Evolutionary conservation across 148 eudicot genomes (phyloP).

Genomic region (Persicaria tinctoria): DNA sequence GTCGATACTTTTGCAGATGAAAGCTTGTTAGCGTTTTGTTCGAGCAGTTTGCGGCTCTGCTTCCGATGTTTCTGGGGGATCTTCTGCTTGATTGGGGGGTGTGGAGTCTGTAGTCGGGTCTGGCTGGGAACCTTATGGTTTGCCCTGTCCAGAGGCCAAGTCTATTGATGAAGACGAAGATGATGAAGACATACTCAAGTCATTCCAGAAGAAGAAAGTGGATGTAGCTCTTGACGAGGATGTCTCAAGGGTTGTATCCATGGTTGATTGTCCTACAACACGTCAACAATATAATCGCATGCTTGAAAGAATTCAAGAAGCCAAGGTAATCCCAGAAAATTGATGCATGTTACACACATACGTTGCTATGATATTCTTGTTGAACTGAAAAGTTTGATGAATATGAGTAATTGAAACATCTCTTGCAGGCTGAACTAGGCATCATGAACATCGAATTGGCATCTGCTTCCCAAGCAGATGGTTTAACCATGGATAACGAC

Average conservation of each 20-base stretch:
- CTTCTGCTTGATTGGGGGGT: too few relatives aligned
- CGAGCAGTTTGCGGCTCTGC: too few relatives aligned
- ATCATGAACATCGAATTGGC: not conserved
- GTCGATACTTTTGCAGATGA: too few relatives aligned
- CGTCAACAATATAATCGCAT: conserved; percentile 82
- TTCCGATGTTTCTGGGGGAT: too few relatives aligned
- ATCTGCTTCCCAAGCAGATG: conserved; percentile 9
- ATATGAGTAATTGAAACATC: not conserved
- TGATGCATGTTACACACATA: not conserved
- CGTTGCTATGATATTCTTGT: not conserved
- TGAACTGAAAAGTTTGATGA: not conserved
- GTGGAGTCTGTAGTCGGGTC: too few relatives aligned
- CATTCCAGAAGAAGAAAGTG: conserved; percentile 71
- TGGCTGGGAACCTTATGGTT: too few relatives aligned
- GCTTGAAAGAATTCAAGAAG: conserved; percentile 64
- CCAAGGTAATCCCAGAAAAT: conserved; percentile 44
- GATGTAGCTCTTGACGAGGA: conserved; percentile 77
- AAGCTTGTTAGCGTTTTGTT: too few relatives aligned
- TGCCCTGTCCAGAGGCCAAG: too few relatives aligned
- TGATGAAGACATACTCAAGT: conserved; percentile 60
- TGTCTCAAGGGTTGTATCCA: conserved; percentile 67
- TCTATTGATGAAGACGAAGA: conserved; percentile 50
- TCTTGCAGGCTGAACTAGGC: conserved; percentile 8
- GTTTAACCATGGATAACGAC: not conserved
- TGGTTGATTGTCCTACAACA: conserved; percentile 80